Percentiles rank a stretch among this genome's conserved stretches.
These are phyloP conservation scores for Penicillium alfredii DNA, from an alignment of 495 filamentous ascomycete genomes.

Conservation along the genomic window DNA sequence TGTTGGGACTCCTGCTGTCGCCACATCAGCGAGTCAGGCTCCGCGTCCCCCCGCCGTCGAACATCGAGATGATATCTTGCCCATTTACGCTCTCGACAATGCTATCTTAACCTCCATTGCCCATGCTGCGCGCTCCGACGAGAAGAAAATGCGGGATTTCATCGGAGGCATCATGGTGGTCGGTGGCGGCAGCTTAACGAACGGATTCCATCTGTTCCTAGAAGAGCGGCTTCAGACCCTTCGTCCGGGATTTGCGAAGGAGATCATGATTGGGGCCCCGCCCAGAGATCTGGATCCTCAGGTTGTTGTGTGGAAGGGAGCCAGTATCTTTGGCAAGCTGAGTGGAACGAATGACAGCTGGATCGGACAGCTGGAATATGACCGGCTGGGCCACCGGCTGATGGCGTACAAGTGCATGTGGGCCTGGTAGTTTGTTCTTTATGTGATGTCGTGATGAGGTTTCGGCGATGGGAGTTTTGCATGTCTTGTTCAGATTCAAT, in stretches of 20 bases:
- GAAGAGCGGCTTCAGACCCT: constrained; percentile 71
- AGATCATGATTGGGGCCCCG: constrained; percentile 81
- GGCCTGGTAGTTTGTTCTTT: constrained; percentile 47
- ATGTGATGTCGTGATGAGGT: constrained; percentile 9
- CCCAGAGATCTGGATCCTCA: constrained; percentile 91
- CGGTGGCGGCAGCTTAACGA: constrained; percentile 79
- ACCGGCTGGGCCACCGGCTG: constrained; percentile 71
- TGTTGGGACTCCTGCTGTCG: constrained; percentile 26
- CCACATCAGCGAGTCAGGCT: constrained; percentile 20
- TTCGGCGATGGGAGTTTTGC: constrained; percentile 5
- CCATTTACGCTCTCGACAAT: constrained; percentile 74
- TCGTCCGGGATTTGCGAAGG: constrained; percentile 65
- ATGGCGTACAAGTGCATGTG: constrained; percentile 88
- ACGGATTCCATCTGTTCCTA: constrained; percentile 66
- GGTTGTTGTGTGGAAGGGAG: constrained; percentile 96
- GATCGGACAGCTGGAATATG: constrained; percentile 84
- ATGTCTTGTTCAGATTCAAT: too few species aligned
- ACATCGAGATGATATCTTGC: constrained; percentile 76
- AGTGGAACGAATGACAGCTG: constrained; percentile 82
- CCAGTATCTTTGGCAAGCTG: constrained; percentile 93
- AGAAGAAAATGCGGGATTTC: constrained; percentile 88
- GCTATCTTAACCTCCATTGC: constrained; percentile 84
- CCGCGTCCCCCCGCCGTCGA: constrained; percentile 42
- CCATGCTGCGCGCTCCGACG: constrained; percentile 80
- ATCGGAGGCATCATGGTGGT: constrained; percentile 93